Percentiles rank a stretch among this genome's conserved stretches.
Conservation (phyloP, 2,329 filamentous ascomycete species). For the Lizonia empirigonia region DNA sequence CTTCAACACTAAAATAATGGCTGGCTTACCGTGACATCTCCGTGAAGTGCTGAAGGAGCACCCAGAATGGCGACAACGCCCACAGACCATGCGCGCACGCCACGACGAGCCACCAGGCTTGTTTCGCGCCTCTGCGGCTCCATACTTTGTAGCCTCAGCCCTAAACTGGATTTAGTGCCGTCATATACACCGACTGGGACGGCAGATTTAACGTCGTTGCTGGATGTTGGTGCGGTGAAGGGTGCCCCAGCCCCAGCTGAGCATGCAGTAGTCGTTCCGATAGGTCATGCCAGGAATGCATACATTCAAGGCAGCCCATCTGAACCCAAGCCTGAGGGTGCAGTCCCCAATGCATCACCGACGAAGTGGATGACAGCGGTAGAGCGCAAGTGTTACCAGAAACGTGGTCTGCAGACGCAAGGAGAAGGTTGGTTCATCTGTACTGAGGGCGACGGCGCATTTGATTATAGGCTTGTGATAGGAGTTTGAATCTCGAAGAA, state of each 20-base stretch:
- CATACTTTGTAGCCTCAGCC: constrained; percentile 2
- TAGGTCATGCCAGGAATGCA: background rate
- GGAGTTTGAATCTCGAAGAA: background rate
- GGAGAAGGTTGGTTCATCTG: background rate
- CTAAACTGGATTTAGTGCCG: background rate
- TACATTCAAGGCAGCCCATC: background rate
- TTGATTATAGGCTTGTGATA: background rate
- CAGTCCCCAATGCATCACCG: background rate
- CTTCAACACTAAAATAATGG: constrained; percentile 2
- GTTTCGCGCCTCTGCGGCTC: constrained; percentile 4
- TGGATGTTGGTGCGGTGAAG: background rate
- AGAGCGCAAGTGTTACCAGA: constrained; percentile 3
- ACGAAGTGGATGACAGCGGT: constrained; percentile 12
- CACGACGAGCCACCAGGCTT: constrained; percentile 8
- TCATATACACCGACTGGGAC: background rate
- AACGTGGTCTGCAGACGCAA: background rate
- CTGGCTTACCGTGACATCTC: constrained; percentile 13
- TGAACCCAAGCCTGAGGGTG: background rate
- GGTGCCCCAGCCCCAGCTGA: constrained; percentile 6
- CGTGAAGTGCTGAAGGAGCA: background rate
- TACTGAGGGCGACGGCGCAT: background rate
- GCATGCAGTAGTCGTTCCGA: background rate
- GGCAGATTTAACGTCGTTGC: background rate
- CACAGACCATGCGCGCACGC: background rate
- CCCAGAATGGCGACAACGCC: constrained; percentile 2